Conservation (phyloP, 1,284 basidiomycete species). For the Mycosarcoma mackinlayi region DNA sequence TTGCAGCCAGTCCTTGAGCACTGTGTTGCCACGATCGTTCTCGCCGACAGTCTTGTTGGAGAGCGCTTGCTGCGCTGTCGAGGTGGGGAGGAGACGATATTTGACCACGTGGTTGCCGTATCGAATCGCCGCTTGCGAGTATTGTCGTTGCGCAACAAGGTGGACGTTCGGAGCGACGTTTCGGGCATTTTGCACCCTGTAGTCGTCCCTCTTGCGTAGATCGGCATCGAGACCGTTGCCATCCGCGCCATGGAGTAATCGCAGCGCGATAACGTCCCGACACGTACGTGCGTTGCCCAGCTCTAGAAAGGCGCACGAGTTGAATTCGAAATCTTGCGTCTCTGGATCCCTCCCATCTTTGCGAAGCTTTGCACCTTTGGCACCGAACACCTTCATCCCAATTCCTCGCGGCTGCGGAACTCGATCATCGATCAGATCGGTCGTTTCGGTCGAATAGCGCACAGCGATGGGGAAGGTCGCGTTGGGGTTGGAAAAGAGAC, state of each 20-base stretch:
- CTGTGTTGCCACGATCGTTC: slow-evolving; percentile 36
- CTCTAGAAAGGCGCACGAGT: slow-evolving; percentile 45
- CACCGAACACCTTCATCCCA: slow-evolving; percentile 59
- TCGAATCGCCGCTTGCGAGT: slow-evolving; percentile 55
- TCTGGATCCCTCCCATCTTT: slow-evolving; percentile 45
- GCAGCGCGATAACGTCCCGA: slow-evolving; percentile 41
- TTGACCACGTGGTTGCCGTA: slow-evolving; percentile 62
- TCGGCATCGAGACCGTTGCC: slow-evolving; percentile 33
- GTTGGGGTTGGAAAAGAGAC: slow-evolving; percentile 49
- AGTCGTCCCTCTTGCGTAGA: slow-evolving; percentile 52
- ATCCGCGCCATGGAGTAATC: slow-evolving; percentile 48
- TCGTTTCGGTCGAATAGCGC: slow-evolving; percentile 56
- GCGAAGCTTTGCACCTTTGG: slow-evolving; percentile 44
- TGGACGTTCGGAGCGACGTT: slow-evolving; percentile 51
- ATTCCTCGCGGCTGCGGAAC: slow-evolving; percentile 59
- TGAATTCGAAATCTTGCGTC: slow-evolving; percentile 63
- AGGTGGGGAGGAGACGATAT: slow-evolving; percentile 50
- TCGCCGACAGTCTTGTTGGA: slow-evolving; percentile 24
- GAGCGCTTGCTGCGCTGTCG: slow-evolving; percentile 37
- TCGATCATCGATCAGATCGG: slow-evolving; percentile 53
- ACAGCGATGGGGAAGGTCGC: slow-evolving; percentile 49
- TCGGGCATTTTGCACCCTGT: slow-evolving; percentile 51
- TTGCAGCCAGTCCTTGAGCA: slow-evolving; percentile 30
- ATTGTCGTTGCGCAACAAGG: slow-evolving; percentile 53
- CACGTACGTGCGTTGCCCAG: slow-evolving; percentile 38